Conservation (phyloP, 164 flowering plant genomes). For the Vitis amurensis region DNA sequence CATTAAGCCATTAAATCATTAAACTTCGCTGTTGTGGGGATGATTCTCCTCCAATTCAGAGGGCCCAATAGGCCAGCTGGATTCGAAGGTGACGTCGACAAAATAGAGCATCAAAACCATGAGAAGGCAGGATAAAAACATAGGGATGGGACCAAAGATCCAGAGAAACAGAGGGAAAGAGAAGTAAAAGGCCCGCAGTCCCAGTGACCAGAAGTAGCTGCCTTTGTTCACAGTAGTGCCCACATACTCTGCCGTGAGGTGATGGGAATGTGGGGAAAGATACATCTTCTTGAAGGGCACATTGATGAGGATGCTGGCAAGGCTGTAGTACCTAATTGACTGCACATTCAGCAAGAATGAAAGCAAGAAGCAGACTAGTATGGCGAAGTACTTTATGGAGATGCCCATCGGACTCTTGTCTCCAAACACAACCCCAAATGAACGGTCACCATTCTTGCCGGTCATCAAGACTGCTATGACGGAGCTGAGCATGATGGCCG, state of each 20-base stretch:
- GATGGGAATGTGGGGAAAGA: not conserved
- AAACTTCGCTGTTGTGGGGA: too few species aligned
- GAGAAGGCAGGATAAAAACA: constrained; percentile 4
- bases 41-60: not conserved
- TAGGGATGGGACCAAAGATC: constrained; percentile 16
- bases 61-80: not conserved
- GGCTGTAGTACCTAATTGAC: constrained; percentile 15
- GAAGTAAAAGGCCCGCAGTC: constrained; percentile 12
- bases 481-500: constrained; percentile 25
- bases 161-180: constrained; percentile 14
- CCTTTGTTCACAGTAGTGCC: constrained; percentile 7
- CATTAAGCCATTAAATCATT: too few species aligned
- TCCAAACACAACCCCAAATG: not conserved
- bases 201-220: constrained; percentile 14
- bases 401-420: constrained; percentile 1
- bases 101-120: constrained; percentile 9
- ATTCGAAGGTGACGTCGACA: constrained; percentile 6
- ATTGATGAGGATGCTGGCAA: constrained; percentile 12
- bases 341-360: constrained; percentile 10
- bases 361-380: constrained; percentile 12
- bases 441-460: not conserved
- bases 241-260: constrained; percentile 2
- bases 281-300: constrained; percentile 4
- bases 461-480: constrained; percentile 14
- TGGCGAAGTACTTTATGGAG: constrained; percentile 9